Conservation (phyloP, 768 basidiomycete species). For the Pleurotus tuoliensis region DNA sequence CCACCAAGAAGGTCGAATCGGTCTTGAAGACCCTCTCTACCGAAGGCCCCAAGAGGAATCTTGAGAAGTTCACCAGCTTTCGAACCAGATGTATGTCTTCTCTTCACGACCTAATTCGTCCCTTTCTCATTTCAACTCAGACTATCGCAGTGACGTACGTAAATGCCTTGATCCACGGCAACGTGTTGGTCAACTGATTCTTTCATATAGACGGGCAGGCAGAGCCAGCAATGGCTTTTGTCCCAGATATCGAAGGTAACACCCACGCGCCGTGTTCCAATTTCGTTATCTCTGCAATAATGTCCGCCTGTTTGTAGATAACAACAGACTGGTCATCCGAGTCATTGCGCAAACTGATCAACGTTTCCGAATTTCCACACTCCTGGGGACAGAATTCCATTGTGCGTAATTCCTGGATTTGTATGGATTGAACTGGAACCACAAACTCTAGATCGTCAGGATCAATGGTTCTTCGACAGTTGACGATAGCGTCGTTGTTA, state of each 20-base stretch:
- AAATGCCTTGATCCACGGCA: slow-evolving; percentile 15
- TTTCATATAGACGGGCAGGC: slow-evolving; percentile 54
- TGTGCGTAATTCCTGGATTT: slow-evolving; percentile 32
- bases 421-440: slow-evolving; percentile 10
- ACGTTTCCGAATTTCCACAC: slow-evolving; percentile 70
- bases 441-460: slow-evolving; percentile 55
- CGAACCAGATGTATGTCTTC: slow-evolving; percentile 61
- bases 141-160: slow-evolving; percentile 71
- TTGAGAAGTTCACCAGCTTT: slow-evolving; percentile 67
- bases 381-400: slow-evolving; percentile 84
- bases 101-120: slow-evolving; percentile 5
- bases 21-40: slow-evolving; percentile 68
- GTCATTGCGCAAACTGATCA: slow-evolving; percentile 52
- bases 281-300: not conserved
- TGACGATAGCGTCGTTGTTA: slow-evolving; percentile 62
- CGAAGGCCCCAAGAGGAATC: slow-evolving; percentile 58
- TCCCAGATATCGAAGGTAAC: slow-evolving; percentile 60
- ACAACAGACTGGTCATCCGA: slow-evolving; percentile 59
- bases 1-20: slow-evolving; percentile 49
- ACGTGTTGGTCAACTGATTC: slow-evolving; percentile 17
- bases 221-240: slow-evolving; percentile 78
- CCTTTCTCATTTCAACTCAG: slow-evolving; percentile 27
- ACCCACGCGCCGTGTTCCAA: not conserved
- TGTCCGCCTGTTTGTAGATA: slow-evolving; percentile 37
- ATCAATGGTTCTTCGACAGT: slow-evolving; percentile 67